These are phyloP conservation scores for Anethum foeniculum DNA, from an alignment of 140 eudicot species.

Conservation along the genomic window DNA sequence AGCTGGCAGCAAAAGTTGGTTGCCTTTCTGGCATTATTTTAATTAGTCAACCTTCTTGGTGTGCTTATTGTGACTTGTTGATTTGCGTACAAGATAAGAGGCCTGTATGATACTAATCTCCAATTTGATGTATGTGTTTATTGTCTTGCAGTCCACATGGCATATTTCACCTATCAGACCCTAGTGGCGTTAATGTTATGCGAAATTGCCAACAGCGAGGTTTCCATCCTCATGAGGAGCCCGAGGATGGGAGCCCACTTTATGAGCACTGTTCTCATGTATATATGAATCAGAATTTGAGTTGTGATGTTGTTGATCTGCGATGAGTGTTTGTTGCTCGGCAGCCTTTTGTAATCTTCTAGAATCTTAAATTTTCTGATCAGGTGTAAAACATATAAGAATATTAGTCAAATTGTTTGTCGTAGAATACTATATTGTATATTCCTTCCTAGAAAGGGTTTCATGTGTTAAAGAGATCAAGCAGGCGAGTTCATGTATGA, in stretches of 20 bases:
- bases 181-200: constrained; percentile 74
- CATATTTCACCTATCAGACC: constrained; percentile 94
- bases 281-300: constrained; percentile 61
- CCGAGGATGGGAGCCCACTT: constrained; percentile 81
- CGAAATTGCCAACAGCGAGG: constrained; percentile 88
- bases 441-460: neutral
- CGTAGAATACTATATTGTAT: neutral
- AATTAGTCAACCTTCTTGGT: neutral
- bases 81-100: neutral
- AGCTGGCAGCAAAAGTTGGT: neutral
- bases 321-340: constrained; percentile 34
- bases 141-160: constrained; percentile 82
- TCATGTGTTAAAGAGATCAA: neutral
- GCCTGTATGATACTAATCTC: neutral
- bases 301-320: constrained; percentile 81
- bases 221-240: constrained; percentile 97
- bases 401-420: neutral
- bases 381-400: neutral
- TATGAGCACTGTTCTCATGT: constrained; percentile 97
- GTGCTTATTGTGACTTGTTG: neutral
- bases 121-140: neutral
- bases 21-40: neutral
- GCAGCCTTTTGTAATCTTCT: neutral
- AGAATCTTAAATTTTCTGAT: neutral
- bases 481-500: neutral